A percentile compares a stretch with the other conserved stretches of the same genome.
phyloP scores from a whole-genome alignment of 495 filamentous ascomycete species.

The Astrothelium macrocarpum region DNA sequence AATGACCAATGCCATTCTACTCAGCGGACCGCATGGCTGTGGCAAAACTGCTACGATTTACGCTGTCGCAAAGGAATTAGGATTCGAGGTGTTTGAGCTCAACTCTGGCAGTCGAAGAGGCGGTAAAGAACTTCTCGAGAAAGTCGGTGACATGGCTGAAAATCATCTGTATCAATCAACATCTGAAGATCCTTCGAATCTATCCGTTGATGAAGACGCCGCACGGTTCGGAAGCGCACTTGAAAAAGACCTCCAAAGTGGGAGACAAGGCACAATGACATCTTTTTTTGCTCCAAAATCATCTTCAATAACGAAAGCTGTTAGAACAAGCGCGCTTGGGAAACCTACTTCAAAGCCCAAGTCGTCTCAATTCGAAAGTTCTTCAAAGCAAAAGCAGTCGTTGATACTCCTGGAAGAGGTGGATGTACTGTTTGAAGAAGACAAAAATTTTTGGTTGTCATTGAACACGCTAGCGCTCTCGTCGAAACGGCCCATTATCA shows the following conservation, averaged over 20 bases:
- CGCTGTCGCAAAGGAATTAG: conserved; percentile 90
- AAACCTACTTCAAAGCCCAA: conserved; percentile 14
- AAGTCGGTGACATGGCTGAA: conserved; percentile 88
- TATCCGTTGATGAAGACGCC: conserved; percentile 25
- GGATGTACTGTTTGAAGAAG: conserved; percentile 87
- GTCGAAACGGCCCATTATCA: conserved; percentile 82
- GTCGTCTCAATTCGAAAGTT: conserved; percentile 12
- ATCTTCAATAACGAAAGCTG: conserved; percentile 17
- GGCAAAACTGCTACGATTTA: conserved; percentile 92
- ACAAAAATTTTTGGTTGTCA: conserved; percentile 87
- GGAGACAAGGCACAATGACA: conserved; percentile 66
- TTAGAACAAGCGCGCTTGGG: conserved; percentile 8
- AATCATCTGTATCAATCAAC: conserved; percentile 77
- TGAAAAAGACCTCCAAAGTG: conserved; percentile 48
- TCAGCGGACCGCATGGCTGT: conserved; percentile 84
- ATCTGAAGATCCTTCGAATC: conserved; percentile 11
- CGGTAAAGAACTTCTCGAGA: conserved; percentile 84
- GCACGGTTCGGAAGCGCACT: conserved; percentile 17
- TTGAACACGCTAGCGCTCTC: conserved; percentile 65
- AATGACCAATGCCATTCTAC: conserved; percentile 53
- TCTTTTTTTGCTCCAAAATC: conserved; percentile 60
- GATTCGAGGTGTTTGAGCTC: conserved; percentile 92
- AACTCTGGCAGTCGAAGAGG: conserved; percentile 72
- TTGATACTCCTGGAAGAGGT: conserved; percentile 92
- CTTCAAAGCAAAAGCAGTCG: conserved; percentile 74